Evolutionary conservation across 2,329 filamentous ascomycete species (phyloP).

Genomic region (Neofusicoccum umdonicola): DNA sequence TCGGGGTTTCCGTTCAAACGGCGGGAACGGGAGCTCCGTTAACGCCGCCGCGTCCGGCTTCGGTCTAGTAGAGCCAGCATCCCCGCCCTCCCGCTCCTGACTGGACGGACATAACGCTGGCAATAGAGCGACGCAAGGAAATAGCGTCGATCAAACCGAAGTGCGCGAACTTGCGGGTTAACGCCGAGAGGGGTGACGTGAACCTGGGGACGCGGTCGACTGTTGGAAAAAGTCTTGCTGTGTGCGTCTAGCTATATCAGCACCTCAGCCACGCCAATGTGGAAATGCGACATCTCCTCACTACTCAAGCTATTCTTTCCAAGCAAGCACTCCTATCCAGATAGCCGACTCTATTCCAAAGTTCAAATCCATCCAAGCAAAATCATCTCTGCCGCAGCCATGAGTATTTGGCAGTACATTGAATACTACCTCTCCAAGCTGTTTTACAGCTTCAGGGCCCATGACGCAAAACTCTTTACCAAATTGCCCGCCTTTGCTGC

Average conservation of each 20-base stretch:
- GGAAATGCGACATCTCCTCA: too few relatives aligned
- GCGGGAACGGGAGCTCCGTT: neutral
- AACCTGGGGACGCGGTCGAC: too few relatives aligned
- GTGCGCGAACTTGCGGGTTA: too few relatives aligned
- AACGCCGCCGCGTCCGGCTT: neutral
- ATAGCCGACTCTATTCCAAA: neutral
- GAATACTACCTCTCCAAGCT: conserved; percentile 3
- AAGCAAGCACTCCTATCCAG: neutral
- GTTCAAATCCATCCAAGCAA: neutral
- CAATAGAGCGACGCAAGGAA: neutral
- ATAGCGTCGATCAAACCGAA: too few relatives aligned
- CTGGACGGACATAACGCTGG: neutral
- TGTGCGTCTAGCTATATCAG: too few relatives aligned
- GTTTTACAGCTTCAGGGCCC: neutral
- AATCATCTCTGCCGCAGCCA: neutral
- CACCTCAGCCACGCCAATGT: too few relatives aligned
- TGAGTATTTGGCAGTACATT: neutral
- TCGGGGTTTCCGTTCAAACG: neutral
- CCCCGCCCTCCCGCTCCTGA: neutral
- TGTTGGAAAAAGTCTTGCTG: too few relatives aligned
- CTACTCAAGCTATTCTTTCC: too few relatives aligned
- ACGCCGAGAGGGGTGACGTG: too few relatives aligned
- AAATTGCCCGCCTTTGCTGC: conserved; percentile 30
- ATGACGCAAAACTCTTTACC: conserved; percentile 19
- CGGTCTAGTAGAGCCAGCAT: too few relatives aligned